These are phyloP conservation scores for Adansonia digitata DNA, from an alignment of 345 rosid species.

Conservation along the genomic window DNA sequence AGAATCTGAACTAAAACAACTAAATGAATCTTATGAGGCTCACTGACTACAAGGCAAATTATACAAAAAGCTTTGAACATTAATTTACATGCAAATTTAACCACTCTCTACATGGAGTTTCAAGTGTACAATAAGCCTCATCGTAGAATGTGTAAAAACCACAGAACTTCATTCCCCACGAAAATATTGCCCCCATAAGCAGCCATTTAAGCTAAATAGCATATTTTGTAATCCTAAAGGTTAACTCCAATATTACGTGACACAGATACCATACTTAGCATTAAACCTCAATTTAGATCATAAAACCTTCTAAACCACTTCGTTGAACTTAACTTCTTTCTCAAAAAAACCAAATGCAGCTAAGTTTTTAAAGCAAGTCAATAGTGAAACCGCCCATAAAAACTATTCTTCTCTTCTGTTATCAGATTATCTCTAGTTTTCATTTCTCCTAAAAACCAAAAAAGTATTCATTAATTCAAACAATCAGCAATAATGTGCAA, in stretches of 20 bases:
- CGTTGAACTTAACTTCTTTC: neutral
- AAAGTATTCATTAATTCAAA: neutral
- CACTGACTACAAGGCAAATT: neutral
- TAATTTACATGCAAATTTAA: neutral
- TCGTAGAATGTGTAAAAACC: neutral
- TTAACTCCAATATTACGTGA: neutral
- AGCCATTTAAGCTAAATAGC: neutral
- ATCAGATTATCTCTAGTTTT: neutral
- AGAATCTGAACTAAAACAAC: neutral
- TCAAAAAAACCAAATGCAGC: neutral
- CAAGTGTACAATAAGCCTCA: neutral
- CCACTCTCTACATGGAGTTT: neutral
- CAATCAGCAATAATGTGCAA: neutral
- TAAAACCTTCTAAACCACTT: neutral
- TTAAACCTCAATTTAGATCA: neutral
- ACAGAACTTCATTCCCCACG: neutral
- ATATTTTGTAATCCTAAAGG: neutral
- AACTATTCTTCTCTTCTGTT: neutral
- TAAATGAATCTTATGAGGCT: neutral
- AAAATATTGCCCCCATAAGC: neutral
- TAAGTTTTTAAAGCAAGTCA: constrained; percentile 1
- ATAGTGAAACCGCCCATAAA: neutral
- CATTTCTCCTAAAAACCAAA: neutral
- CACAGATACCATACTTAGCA: neutral
- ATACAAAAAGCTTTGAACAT: neutral